phyloP scores from a whole-genome alignment of 2,329 filamentous ascomycete species.

The Tolypocladium inflatum region DNA sequence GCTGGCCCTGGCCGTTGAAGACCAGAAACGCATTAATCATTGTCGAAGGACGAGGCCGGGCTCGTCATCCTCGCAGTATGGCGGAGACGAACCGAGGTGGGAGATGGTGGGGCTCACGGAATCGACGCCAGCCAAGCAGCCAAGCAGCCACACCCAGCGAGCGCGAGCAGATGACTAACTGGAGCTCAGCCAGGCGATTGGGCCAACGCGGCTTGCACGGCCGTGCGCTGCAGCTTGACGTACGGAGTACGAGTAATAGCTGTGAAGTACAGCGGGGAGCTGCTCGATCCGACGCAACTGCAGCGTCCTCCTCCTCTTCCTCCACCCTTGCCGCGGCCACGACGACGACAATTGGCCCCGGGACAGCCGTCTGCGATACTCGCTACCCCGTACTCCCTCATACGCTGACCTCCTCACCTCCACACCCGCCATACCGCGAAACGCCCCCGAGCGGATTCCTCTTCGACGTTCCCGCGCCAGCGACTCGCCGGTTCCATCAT shows the following conservation, averaged over 20 bases:
- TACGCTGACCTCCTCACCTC: not conserved
- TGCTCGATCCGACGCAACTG: not conserved
- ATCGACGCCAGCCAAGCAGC: not conserved
- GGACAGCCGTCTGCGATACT: not conserved
- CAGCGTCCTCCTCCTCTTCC: not conserved
- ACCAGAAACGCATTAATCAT: constrained; percentile 99
- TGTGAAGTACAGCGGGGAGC: not conserved
- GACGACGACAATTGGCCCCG: not conserved
- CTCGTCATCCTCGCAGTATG: not conserved
- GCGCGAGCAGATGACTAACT: not conserved
- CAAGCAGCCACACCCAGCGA: not conserved
- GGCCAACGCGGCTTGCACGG: not conserved
- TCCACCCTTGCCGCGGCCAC: not conserved
- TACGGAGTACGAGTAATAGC: not conserved
- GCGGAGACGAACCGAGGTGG: not conserved
- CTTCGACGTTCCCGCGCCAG: not conserved
- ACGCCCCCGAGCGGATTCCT: not conserved
- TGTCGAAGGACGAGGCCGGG: constrained; percentile 10
- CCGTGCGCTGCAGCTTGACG: constrained; percentile 3
- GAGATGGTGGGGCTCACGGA: not conserved
- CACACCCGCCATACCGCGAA: constrained; percentile 1
- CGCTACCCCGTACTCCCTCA: too few species aligned
- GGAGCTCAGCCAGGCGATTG: not conserved
- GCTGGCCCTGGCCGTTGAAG: constrained; percentile 97
- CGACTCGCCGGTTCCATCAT: not conserved